These are phyloP conservation scores for Podospora bellae-mahoneyi DNA, from an alignment of 495 filamentous ascomycete genomes.

Conservation along the genomic window DNA sequence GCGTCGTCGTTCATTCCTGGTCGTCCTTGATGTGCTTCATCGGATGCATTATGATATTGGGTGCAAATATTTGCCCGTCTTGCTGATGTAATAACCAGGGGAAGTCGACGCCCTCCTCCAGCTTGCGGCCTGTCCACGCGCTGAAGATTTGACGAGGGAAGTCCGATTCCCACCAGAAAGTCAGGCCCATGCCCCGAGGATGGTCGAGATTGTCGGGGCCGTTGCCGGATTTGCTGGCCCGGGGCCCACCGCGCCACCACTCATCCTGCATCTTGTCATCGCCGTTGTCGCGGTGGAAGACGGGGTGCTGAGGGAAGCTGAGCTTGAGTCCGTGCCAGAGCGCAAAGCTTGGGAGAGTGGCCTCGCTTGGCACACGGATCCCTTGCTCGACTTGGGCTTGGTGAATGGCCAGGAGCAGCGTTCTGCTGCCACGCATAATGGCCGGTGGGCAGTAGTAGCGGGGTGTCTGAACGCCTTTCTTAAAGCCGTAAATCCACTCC, in stretches of 20 bases:
- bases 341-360: constrained; percentile 39
- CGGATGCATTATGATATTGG: constrained; percentile 36
- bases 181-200: constrained; percentile 28
- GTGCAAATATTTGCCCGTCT: constrained; percentile 29
- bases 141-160: constrained; percentile 28
- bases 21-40: constrained; percentile 27
- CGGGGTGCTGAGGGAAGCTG: constrained; percentile 37
- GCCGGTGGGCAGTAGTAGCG: constrained; percentile 38
- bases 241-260: constrained; percentile 39
- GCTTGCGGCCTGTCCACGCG: constrained; percentile 25
- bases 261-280: constrained; percentile 21
- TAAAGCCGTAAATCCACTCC: constrained; percentile 42
- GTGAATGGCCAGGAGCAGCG: constrained; percentile 30
- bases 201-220: constrained; percentile 26
- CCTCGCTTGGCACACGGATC: constrained; percentile 36
- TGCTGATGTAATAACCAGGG: constrained; percentile 28
- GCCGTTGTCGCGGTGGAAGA: constrained; percentile 26
- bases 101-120: constrained; percentile 8
- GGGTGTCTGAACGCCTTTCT: constrained; percentile 22
- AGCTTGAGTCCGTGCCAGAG: constrained; percentile 44
- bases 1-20: neutral
- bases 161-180: constrained; percentile 36
- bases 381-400: constrained; percentile 30
- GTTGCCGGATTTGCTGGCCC: constrained; percentile 25
- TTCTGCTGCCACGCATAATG: constrained; percentile 29